These are phyloP conservation scores for Saccharomycopsis capsularis DNA, from an alignment of 805 yeast species.

Conservation along the genomic window DNA sequence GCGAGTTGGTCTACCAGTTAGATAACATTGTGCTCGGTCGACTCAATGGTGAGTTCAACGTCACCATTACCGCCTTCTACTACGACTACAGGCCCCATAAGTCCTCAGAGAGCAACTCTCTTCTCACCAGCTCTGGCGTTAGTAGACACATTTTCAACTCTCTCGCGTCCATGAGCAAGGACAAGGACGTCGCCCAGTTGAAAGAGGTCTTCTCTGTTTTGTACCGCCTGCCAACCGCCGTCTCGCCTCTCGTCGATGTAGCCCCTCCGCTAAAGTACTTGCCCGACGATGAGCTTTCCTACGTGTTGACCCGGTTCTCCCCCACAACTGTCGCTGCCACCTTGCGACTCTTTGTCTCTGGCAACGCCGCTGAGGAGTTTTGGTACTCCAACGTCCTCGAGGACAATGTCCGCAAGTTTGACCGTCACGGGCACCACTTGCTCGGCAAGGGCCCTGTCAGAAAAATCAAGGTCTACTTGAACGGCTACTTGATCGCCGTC, in stretches of 20 bases:
- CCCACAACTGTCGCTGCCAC: slow-evolving; percentile 48
- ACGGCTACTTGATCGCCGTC: slow-evolving; percentile 52
- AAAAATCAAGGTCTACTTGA: slow-evolving; percentile 52
- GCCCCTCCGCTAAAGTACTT: slow-evolving; percentile 40
- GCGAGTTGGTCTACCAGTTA: slow-evolving; percentile 48
- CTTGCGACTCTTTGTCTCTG: slow-evolving; percentile 58
- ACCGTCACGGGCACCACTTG: slow-evolving; percentile 33
- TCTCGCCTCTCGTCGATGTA: slow-evolving; percentile 33
- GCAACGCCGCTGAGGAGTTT: slow-evolving; percentile 75
- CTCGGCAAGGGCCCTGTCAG: slow-evolving; percentile 69
- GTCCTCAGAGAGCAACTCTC: neutral
- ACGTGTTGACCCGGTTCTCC: slow-evolving; percentile 40
- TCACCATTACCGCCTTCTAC: slow-evolving; percentile 45
- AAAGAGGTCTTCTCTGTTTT: slow-evolving; percentile 10
- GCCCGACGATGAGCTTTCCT: slow-evolving; percentile 34
- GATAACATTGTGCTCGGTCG: slow-evolving; percentile 52
- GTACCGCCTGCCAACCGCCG: slow-evolving; percentile 33
- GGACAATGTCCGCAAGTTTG: slow-evolving; percentile 36
- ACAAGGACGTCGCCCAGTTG: neutral
- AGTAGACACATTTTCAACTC: neutral
- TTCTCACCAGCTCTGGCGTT: neutral
- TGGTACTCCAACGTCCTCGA: slow-evolving; percentile 68
- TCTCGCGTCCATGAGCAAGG: neutral
- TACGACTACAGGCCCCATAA: slow-evolving; percentile 28
- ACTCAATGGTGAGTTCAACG: slow-evolving; percentile 55